Conservation (phyloP, 2,329 filamentous ascomycete genomes). For the Westerdykella aurantiaca region DNA sequence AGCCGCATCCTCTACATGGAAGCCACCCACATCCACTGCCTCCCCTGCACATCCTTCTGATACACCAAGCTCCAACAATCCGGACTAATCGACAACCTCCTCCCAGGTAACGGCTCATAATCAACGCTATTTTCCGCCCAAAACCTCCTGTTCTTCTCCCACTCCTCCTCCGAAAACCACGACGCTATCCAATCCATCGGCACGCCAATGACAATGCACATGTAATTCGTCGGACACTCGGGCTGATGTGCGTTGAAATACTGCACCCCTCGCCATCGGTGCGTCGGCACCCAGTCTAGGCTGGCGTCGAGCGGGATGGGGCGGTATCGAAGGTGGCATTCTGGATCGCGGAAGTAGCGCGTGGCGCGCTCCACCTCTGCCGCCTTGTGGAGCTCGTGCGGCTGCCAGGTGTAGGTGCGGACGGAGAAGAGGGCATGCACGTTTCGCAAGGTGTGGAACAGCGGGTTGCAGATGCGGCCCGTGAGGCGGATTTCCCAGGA, state of each 20-base stretch:
- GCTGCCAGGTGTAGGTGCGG: not conserved
- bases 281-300: too few species aligned
- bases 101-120: too few species aligned
- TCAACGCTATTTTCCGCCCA: constrained; percentile 1
- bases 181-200: constrained; percentile 12
- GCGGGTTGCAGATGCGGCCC: constrained; percentile 6
- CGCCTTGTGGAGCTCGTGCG: not conserved
- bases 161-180: constrained; percentile 14
- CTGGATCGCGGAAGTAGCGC: not conserved
- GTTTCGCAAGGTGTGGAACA: not conserved
- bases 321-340: constrained; percentile 1
- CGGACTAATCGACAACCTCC: too few species aligned
- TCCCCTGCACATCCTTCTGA: too few species aligned
- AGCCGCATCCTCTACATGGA: too few species aligned
- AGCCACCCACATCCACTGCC: too few species aligned
- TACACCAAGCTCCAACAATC: too few species aligned
- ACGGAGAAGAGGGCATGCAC: constrained; percentile 2
- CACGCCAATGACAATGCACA: constrained; percentile 9
- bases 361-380: not conserved
- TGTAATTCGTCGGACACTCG: constrained; percentile 1
- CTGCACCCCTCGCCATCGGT: constrained; percentile 4
- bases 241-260: constrained; percentile 2
- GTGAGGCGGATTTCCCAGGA: constrained; percentile 11
- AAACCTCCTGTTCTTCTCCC: constrained; percentile 2
- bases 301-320: not conserved